phyloP scores from a whole-genome alignment of 345 rosid species.

The Mallotus nudiflorus region DNA sequence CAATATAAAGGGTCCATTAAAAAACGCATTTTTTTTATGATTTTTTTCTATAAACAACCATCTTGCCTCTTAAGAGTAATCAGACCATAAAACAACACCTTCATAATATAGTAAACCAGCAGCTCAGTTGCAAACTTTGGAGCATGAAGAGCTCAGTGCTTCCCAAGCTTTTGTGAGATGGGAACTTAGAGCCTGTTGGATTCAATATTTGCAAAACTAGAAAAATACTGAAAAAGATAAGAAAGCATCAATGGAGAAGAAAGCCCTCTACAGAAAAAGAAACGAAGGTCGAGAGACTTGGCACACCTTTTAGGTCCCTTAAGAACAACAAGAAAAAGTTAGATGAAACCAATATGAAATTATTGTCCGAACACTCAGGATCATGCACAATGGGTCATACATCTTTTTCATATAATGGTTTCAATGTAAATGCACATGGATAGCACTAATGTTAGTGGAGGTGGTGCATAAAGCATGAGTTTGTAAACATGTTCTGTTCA shows the following conservation, averaged over 20 bases:
- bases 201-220: constrained; percentile 94
- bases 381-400: no score
- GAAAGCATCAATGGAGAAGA: constrained; percentile 62
- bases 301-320: constrained; percentile 86
- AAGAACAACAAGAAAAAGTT: constrained; percentile 69
- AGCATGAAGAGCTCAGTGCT: constrained; percentile 58
- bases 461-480: no score
- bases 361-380: constrained; percentile 38
- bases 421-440: no score
- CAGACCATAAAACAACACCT: constrained; percentile 48
- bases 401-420: no score
- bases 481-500: no score
- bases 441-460: no score
- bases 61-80: no score
- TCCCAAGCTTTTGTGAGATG: constrained; percentile 75
- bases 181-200: constrained; percentile 99
- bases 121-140: constrained; percentile 42
- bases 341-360: constrained; percentile 45
- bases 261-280: constrained; percentile 39
- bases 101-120: constrained; percentile 53
- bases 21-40: no score
- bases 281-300: constrained; percentile 95
- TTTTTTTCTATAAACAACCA: no score
- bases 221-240: constrained; percentile 82
- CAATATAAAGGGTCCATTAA: no score